A percentile compares a stretch with the other conserved stretches of the same genome.
These are phyloP conservation scores for Lachnellula occidentalis DNA, from an alignment of 2,329 filamentous ascomycete species.

Conservation along the genomic window DNA sequence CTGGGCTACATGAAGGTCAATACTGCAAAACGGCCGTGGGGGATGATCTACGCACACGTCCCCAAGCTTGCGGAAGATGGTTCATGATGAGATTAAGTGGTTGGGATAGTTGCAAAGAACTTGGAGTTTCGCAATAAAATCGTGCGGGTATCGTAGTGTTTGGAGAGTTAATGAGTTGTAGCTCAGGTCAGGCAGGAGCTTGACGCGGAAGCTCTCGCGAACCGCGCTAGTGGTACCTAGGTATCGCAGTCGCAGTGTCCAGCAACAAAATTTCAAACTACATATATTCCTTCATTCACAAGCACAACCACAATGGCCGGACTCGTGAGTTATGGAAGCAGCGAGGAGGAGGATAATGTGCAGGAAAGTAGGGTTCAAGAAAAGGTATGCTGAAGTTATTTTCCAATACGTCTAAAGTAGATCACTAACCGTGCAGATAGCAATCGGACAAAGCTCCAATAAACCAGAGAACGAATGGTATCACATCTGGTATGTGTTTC, in stretches of 20 bases:
- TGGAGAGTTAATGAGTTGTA: conserved; percentile 6
- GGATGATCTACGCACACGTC: conserved; percentile 50
- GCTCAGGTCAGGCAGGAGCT: conserved; percentile 14
- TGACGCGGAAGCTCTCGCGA: conserved; percentile 16
- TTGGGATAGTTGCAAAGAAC: conserved; percentile 1
- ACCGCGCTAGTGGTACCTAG: neutral
- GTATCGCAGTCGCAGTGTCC: conserved; percentile 1
- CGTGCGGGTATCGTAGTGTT: conserved; percentile 2
- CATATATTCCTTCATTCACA: neutral
- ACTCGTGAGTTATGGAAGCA: conserved; percentile 36
- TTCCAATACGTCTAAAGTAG: neutral
- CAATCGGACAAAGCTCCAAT: conserved; percentile 14
- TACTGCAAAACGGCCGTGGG: conserved; percentile 12
- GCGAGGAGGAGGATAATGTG: conserved; percentile 32
- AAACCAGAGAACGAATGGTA: conserved; percentile 13
- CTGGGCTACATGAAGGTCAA: conserved; percentile 63
- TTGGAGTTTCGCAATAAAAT: neutral
- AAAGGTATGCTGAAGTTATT: conserved; percentile 16
- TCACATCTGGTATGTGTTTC: conserved; percentile 15
- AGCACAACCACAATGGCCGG: conserved; percentile 25
- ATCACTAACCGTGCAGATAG: conserved; percentile 20
- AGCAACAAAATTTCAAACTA: conserved; percentile 3
- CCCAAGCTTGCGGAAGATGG: conserved; percentile 68
- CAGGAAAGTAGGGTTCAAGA: conserved; percentile 12
- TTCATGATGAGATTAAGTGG: conserved; percentile 47